Base-by-base conservation (phyloP, 805 yeast species). In the Pichia membranifaciens region DNA sequence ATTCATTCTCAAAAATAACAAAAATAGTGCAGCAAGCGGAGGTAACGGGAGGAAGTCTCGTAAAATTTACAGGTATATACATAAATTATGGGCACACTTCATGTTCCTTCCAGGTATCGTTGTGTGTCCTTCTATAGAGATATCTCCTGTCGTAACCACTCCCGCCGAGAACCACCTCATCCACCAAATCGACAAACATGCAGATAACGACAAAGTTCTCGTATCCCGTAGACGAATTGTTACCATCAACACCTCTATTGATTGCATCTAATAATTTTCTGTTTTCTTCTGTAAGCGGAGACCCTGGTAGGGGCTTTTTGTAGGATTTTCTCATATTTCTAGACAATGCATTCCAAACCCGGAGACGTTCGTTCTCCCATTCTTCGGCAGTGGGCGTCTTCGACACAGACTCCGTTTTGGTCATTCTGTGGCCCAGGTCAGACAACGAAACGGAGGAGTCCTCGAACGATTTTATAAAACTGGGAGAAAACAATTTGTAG, bases 181-280 rank as follows among this genome's bases (percentile, higher is more conserved):
- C 96, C 10, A 84, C 95, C 41, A 73, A 69, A 45, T 86, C 84
- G 35, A 82, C 74, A 58, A 85, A 79, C 68, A 87, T 62, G 35
- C 84, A 80, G 25, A 85, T 77, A 21, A 86, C 78, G 1, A 80
- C 79, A 60, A 84, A 87, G 61, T 85, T 80, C 58, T 79, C 81
- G 47, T 74, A 66, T 13, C 76, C 78, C 0, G 83, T 80, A 23
- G 77, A 78, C 28, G 77, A 81, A 28, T 51, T 47, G 18, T 38
- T 44, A 7, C 95, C 95, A 64, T 87, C 95, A 16, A 87, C 95
- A 12, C 95, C 91, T 55, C 95, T 73, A 41, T 76, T 72, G 41
- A 87, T 82, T 44, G 85, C 77, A 63, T 87, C 95, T 38, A 87
- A 65, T 47, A 71, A 61, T 54, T 77, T 78, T 33, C 71, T 70